A percentile compares a stretch with the other conserved stretches of the same genome.
Evolutionary conservation across 2,329 filamentous ascomycete genomes (phyloP).

Genomic region (Coniochaeta sp.): DNA sequence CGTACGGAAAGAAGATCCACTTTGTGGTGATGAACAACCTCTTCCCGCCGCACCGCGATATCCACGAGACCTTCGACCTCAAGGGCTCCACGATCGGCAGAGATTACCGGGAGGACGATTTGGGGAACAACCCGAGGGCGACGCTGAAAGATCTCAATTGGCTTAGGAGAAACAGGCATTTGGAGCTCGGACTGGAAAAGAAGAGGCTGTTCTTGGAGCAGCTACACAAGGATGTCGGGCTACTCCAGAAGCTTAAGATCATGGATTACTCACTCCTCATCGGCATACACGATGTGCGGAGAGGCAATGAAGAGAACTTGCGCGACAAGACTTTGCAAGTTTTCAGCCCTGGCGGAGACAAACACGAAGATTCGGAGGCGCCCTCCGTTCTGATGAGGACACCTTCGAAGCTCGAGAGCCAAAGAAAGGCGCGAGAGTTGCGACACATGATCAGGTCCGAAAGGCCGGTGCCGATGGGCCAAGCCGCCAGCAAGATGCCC

Average conservation of each 20-base stretch:
- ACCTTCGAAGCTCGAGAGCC: conserved; percentile 87
- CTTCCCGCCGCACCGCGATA: conserved; percentile 94
- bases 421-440: conserved; percentile 83
- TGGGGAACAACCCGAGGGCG: conserved; percentile 82
- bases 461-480: conserved; percentile 85
- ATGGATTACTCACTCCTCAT: conserved; percentile 98
- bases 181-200: conserved; percentile 86
- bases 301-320: conserved; percentile 92
- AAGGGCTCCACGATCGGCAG: conserved; percentile 94
- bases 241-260: conserved; percentile 84
- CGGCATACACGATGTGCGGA: conserved; percentile 83
- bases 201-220: conserved; percentile 85
- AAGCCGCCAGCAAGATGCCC: conserved; percentile 79
- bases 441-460: conserved; percentile 89
- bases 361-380: conserved; percentile 48
- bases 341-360: conserved; percentile 80
- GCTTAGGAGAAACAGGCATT: conserved; percentile 74
- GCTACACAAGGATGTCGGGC: conserved; percentile 75
- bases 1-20: conserved; percentile 96
- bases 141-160: conserved; percentile 97
- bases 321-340: conserved; percentile 85
- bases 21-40: conserved; percentile 99
- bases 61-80: conserved; percentile 92
- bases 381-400: conserved; percentile 68
- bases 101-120: conserved; percentile 81